Evolutionary conservation across 179 eudicot genomes (phyloP).

Genomic region (Silene noctiflora): DNA sequence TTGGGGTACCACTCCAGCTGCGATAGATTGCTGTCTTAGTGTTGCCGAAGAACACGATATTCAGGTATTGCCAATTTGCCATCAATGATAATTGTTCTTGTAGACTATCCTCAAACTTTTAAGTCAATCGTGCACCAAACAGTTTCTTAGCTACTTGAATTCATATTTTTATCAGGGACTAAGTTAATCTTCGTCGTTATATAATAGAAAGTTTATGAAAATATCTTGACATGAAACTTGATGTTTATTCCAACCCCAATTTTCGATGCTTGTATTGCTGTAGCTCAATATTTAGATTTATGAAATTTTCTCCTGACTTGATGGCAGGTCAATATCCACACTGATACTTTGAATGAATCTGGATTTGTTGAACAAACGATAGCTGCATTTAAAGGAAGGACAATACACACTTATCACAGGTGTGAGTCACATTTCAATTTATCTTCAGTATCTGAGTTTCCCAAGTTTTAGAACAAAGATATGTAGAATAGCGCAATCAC

Average conservation of each 20-base stretch:
- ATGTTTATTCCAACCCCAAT: not conserved
- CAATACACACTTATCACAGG: conserved; percentile 96
- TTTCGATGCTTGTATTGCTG: conserved; percentile 11
- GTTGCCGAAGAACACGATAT: conserved; percentile 85
- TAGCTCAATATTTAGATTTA: not conserved
- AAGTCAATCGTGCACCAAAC: not conserved
- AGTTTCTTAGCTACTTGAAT: not conserved
- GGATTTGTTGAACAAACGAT: conserved; percentile 97
- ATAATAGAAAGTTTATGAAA: not conserved
- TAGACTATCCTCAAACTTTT: not conserved
- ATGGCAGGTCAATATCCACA: conserved; percentile 87
- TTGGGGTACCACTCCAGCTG: conserved; percentile 98
- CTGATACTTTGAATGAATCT: conserved; percentile 96
- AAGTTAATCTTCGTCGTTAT: not conserved
- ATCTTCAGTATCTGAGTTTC: conserved; percentile 5
- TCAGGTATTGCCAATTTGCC: conserved; percentile 47
- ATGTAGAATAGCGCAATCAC: not conserved
- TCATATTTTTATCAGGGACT: not conserved
- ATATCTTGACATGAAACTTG: conserved; percentile 1
- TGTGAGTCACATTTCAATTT: conserved; percentile 27
- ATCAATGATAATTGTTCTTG: not conserved
- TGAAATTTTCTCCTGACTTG: conserved; percentile 3
- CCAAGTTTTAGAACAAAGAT: not conserved
- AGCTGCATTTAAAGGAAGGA: conserved; percentile 74
- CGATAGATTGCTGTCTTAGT: conserved; percentile 74